Percentiles rank a stretch among this genome's conserved stretches.
phyloP scores from a whole-genome alignment of 768 basidiomycete species.

The Podaxis sp. region DNA sequence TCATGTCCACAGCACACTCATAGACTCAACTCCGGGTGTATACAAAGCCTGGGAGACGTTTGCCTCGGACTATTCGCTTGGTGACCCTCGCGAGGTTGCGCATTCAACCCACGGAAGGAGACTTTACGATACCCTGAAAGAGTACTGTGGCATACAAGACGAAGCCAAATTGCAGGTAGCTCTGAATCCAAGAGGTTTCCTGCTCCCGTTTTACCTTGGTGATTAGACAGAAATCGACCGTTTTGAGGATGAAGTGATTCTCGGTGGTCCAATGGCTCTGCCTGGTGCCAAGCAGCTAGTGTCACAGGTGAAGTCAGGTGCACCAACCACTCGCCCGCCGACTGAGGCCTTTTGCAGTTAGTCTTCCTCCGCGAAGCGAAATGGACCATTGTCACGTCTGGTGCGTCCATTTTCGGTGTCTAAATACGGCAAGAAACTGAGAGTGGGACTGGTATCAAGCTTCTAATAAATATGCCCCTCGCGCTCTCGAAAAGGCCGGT shows the following conservation, averaged over 20 bases:
- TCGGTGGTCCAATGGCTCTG: constrained; percentile 59
- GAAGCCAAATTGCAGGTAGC: constrained; percentile 55
- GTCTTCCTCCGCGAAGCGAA: constrained; percentile 28
- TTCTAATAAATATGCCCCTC: constrained; percentile 66
- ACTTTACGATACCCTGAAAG: constrained; percentile 70
- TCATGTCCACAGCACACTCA: constrained; percentile 51
- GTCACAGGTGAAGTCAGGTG: constrained; percentile 38
- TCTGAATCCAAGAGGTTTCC: constrained; percentile 5
- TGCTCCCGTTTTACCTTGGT: background rate
- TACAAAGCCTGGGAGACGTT: constrained; percentile 74
- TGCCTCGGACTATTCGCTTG: constrained; percentile 56
- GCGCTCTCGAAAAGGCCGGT: constrained; percentile 62
- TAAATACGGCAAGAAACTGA: background rate
- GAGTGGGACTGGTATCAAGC: constrained; percentile 39
- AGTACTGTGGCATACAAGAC: constrained; percentile 62
- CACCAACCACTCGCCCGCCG: background rate
- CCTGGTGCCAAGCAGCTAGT: constrained; percentile 65
- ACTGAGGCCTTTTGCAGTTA: constrained; percentile 24
- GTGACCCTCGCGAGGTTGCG: constrained; percentile 43
- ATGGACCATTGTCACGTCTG: constrained; percentile 88
- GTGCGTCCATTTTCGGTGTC: constrained; percentile 30
- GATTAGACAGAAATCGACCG: constrained; percentile 59
- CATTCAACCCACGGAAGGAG: constrained; percentile 75
- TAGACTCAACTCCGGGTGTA: constrained; percentile 87
- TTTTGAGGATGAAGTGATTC: constrained; percentile 75